phyloP scores from a whole-genome alignment of 2,329 filamentous ascomycete species.

The Trichoderma asperellum region DNA sequence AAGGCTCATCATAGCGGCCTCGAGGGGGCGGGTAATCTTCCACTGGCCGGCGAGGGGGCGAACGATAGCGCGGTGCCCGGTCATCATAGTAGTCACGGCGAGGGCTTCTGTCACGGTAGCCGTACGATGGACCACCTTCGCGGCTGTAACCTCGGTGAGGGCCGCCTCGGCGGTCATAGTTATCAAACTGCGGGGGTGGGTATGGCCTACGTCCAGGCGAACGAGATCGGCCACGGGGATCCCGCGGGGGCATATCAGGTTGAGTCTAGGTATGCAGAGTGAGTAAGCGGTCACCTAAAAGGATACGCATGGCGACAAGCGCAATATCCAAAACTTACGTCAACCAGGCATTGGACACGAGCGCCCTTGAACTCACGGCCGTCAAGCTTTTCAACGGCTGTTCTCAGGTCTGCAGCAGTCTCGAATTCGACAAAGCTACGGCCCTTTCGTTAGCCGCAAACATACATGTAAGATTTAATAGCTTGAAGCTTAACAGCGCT shows the following conservation, averaged over 20 bases:
- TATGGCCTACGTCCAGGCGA: slow-evolving; percentile 71
- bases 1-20: slow-evolving; percentile 75
- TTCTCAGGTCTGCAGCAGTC: slow-evolving; percentile 84
- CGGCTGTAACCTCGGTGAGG: slow-evolving; percentile 82
- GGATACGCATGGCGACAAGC: not conserved
- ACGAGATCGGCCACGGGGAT: slow-evolving; percentile 73
- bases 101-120: slow-evolving; percentile 86
- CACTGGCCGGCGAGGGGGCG: slow-evolving; percentile 75
- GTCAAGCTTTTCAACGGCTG: slow-evolving; percentile 93
- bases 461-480: not conserved
- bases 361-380: slow-evolving; percentile 90
- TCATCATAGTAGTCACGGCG: slow-evolving; percentile 89
- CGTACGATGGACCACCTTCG: slow-evolving; percentile 62
- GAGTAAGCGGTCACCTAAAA: not conserved
- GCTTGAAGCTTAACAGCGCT: slow-evolving; percentile 43
- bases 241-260: slow-evolving; percentile 72
- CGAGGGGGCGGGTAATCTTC: slow-evolving; percentile 77
- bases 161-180: slow-evolving; percentile 79
- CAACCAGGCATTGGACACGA: slow-evolving; percentile 81
- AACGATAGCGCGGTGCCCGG: slow-evolving; percentile 76
- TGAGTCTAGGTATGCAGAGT: slow-evolving; percentile 63
- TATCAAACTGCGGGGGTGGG: slow-evolving; percentile 66
- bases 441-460: slow-evolving; percentile 29
- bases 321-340: slow-evolving; percentile 64
- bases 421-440: slow-evolving; percentile 96